A percentile compares a stretch with the other conserved stretches of the same genome.
These are phyloP conservation scores for Cyclotella baltica DNA, from an alignment of 108 stramenopile genomes.

Conservation along the genomic window DNA sequence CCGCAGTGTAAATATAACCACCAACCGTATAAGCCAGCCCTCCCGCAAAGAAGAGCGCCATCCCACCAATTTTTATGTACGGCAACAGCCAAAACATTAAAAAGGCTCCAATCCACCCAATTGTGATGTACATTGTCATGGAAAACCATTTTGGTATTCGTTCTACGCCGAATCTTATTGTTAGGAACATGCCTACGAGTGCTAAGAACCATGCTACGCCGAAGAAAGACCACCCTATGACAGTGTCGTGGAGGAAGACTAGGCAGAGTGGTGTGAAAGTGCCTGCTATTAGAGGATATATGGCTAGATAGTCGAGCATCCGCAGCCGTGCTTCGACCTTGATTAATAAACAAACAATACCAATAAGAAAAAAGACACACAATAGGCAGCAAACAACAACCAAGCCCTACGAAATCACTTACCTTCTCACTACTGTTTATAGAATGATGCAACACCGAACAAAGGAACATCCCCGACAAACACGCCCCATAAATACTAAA, in stretches of 20 bases:
- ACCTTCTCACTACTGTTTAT: slow-evolving; percentile 54
- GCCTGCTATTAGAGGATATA: slow-evolving; percentile 83
- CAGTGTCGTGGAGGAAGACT: slow-evolving; percentile 64
- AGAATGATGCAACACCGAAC: slow-evolving; percentile 75
- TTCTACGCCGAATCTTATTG: slow-evolving; percentile 47
- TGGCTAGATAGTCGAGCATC: slow-evolving; percentile 81
- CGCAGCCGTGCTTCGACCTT: slow-evolving; percentile 64
- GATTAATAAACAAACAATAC: not conserved
- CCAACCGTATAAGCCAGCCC: slow-evolving; percentile 74
- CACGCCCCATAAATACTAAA: slow-evolving; percentile 74
- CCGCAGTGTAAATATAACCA: slow-evolving; percentile 67
- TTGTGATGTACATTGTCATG: slow-evolving; percentile 85
- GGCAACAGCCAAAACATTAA: slow-evolving; percentile 65
- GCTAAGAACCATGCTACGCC: slow-evolving; percentile 76
- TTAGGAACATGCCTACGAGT: slow-evolving; percentile 67
- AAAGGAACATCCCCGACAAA: slow-evolving; percentile 69
- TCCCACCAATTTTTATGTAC: slow-evolving; percentile 51
- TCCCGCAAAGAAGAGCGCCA: slow-evolving; percentile 60
- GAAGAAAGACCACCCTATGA: slow-evolving; percentile 81
- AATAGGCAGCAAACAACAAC: not conserved
- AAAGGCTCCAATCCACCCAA: slow-evolving; percentile 82
- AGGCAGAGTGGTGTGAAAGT: slow-evolving; percentile 88
- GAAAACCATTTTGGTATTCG: slow-evolving; percentile 77
- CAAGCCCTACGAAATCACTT: slow-evolving; percentile 1
- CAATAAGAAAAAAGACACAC: not conserved